These are phyloP conservation scores for Colletotrichum sp. DNA, from an alignment of 2,329 filamentous ascomycete genomes.

Conservation along the genomic window DNA sequence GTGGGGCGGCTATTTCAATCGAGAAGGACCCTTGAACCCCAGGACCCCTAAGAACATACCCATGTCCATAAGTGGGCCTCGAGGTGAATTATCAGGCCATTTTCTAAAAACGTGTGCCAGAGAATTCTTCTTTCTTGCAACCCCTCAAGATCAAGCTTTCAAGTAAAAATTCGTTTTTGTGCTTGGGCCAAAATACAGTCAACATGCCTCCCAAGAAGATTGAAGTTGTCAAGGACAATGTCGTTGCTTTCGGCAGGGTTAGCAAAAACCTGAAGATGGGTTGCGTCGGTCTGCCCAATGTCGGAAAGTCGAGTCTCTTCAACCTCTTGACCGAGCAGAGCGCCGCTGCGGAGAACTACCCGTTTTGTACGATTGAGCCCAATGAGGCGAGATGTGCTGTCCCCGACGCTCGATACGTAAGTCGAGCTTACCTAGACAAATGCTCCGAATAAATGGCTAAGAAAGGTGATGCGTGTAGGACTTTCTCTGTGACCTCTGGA, in stretches of 20 bases:
- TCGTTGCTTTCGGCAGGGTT: conserved; percentile 49
- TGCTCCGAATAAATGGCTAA: not conserved
- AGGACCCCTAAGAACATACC: not conserved
- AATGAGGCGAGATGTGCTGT: conserved; percentile 51
- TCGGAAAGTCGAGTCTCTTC: conserved; percentile 50
- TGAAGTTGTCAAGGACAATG: conserved; percentile 44
- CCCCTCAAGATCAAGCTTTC: not conserved
- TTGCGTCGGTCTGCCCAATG: conserved; percentile 50
- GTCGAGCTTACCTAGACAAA: conserved; percentile 18
- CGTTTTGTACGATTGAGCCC: conserved; percentile 52
- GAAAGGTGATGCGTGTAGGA: conserved; percentile 32
- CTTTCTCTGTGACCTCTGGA: conserved; percentile 50
- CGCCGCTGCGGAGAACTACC: conserved; percentile 49
- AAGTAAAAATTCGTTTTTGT: not conserved
- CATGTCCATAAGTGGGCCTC: not conserved
- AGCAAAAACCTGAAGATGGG: conserved; percentile 52
- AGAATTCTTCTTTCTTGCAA: not conserved
- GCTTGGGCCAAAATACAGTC: not conserved
- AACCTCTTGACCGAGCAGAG: conserved; percentile 51
- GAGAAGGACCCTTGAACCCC: not conserved
- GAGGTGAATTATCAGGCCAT: conserved; percentile 4
- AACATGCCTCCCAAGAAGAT: conserved; percentile 47
- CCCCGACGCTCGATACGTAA: conserved; percentile 47
- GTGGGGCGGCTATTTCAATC: not conserved
- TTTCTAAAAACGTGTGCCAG: not conserved